A percentile compares a stretch with the other conserved stretches of the same genome.
Evolutionary conservation across 768 basidiomycete species (phyloP).

Genomic region (Phlegmacium glaucopus): DNA sequence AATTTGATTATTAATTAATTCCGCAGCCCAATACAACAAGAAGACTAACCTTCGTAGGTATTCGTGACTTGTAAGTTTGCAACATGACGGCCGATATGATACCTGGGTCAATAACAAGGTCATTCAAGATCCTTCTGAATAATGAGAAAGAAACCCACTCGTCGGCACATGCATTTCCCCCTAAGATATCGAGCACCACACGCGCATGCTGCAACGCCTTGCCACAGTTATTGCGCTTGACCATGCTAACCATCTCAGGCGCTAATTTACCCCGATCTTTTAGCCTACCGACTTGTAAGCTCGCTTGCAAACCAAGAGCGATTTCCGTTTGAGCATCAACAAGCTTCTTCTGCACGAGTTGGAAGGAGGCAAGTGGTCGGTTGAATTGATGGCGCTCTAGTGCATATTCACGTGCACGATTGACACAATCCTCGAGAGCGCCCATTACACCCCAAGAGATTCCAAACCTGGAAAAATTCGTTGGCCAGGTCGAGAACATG

Average conservation of each 20-base stretch:
- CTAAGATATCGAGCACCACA: slow-evolving; percentile 82
- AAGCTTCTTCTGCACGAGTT: slow-evolving; percentile 97
- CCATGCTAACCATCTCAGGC: slow-evolving; percentile 92
- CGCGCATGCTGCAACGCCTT: slow-evolving; percentile 86
- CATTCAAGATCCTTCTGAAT: background rate
- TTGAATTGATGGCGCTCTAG: slow-evolving; percentile 89
- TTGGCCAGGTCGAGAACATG: slow-evolving; percentile 3
- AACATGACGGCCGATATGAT: slow-evolving; percentile 92
- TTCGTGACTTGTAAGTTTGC: slow-evolving; percentile 95
- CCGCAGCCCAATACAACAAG: background rate
- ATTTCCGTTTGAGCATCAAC: slow-evolving; percentile 90
- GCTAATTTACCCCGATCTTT: slow-evolving; percentile 74
- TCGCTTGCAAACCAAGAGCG: slow-evolving; percentile 72
- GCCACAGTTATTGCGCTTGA: slow-evolving; percentile 95
- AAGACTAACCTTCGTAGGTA: slow-evolving; percentile 79
- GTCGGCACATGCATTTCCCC: slow-evolving; percentile 91
- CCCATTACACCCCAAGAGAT: slow-evolving; percentile 98
- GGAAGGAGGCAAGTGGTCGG: slow-evolving; percentile 89
- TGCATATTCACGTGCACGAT: slow-evolving; percentile 75
- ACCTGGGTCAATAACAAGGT: slow-evolving; percentile 42
- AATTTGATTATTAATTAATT: background rate
- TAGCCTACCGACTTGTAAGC: slow-evolving; percentile 78
- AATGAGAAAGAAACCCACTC: slow-evolving; percentile 57
- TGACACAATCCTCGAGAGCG: slow-evolving; percentile 87
- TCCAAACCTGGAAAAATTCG: slow-evolving; percentile 51